These are phyloP conservation scores for Rhizopus sp. DNA, from an alignment of 371 early-diverging fungal genomes.

Conservation along the genomic window DNA sequence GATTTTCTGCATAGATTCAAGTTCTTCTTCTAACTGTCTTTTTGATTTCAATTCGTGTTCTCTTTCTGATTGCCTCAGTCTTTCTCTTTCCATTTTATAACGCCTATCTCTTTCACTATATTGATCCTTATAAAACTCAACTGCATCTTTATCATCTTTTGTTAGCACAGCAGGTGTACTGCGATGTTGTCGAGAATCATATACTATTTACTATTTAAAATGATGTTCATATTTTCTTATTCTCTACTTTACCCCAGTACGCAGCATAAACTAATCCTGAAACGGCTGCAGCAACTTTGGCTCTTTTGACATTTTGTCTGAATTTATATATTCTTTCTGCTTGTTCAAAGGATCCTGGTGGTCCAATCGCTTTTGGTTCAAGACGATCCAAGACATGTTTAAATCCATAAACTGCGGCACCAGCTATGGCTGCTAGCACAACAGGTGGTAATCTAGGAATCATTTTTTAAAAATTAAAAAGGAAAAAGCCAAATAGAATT, in stretches of 20 bases:
- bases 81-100: conserved; percentile 18
- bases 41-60: conserved; percentile 19
- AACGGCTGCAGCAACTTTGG: conserved; percentile 27
- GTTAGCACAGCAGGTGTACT: conserved; percentile 27
- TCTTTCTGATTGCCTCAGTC: conserved; percentile 14
- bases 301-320: conserved; percentile 24
- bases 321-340: conserved; percentile 25
- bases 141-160: conserved; percentile 1
- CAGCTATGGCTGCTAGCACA: conserved; percentile 37
- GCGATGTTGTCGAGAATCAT: conserved; percentile 34
- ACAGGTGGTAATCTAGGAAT: conserved; percentile 50
- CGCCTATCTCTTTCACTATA: conserved; percentile 38
- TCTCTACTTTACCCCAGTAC: conserved; percentile 28
- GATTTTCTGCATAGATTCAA: conserved; percentile 12
- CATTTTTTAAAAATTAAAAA: conserved; percentile 22
- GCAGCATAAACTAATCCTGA: conserved; percentile 28
- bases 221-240: too few relatives aligned
- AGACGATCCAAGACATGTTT: conserved; percentile 34
- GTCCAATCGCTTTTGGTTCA: conserved; percentile 42
- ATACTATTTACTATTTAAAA: conserved; percentile 21
- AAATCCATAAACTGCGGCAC: conserved; percentile 44
- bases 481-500: conserved; percentile 39
- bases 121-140: conserved; percentile 40
- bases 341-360: conserved; percentile 41
- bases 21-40: conserved; percentile 17